Percentiles rank a stretch among this genome's conserved stretches.
phyloP scores from a whole-genome alignment of 176 grass and related monocot species.

The Phyllostachys edulis region DNA sequence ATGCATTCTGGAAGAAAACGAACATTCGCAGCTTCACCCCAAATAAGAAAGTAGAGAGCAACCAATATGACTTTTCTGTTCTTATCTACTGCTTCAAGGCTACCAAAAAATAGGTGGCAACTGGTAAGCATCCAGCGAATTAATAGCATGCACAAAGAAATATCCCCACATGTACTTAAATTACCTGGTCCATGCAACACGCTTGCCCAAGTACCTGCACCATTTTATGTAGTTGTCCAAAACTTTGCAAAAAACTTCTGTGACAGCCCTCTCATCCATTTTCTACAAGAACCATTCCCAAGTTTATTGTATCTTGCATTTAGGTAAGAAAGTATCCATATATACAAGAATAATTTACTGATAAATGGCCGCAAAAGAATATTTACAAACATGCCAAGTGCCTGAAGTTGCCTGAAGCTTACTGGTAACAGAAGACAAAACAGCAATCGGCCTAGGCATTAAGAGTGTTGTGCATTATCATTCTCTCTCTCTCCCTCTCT shows the following conservation, averaged over 20 bases:
- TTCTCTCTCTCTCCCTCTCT: too few species aligned
- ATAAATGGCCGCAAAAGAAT: background rate
- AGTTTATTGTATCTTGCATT: constrained; percentile 2
- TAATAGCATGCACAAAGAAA: constrained; percentile 26
- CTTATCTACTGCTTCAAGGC: constrained; percentile 74
- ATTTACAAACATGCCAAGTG: background rate
- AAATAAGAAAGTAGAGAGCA: constrained; percentile 88
- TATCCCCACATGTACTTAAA: background rate
- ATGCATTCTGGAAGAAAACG: constrained; percentile 95
- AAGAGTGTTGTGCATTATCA: too few species aligned
- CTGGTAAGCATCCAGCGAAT: background rate
- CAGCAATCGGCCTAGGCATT: background rate
- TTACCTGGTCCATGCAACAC: constrained; percentile 92
- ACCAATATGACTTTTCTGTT: constrained; percentile 83
- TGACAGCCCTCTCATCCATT: constrained; percentile 87
- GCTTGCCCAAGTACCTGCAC: constrained; percentile 78
- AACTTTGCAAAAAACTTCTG: constrained; percentile 85
- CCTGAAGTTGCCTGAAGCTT: constrained; percentile 7
- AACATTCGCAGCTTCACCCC: constrained; percentile 94
- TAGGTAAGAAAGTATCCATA: background rate
- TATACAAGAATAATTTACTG: background rate
- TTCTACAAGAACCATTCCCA: constrained; percentile 49
- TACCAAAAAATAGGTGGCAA: constrained; percentile 37
- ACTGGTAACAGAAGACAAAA: background rate
- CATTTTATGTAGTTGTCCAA: constrained; percentile 97